phyloP scores from a whole-genome alignment of 164 flowering plant genomes.

The Vitis riparia region DNA sequence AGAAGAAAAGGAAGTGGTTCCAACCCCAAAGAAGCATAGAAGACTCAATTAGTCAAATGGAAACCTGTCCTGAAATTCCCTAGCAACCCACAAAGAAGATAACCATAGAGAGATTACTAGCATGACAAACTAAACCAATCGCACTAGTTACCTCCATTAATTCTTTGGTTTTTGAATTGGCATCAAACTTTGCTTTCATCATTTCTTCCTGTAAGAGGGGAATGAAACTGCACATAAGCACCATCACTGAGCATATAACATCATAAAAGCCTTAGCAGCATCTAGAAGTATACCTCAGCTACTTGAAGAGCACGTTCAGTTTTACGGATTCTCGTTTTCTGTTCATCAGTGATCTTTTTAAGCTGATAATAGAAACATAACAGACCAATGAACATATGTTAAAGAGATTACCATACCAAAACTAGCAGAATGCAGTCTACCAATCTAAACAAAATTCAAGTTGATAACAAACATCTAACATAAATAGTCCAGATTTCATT shows the following conservation, averaged over 20 bases:
- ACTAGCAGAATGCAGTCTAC: too few relatives aligned
- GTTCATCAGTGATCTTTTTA: conserved; percentile 65
- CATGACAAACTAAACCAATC: neutral
- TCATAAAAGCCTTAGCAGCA: neutral
- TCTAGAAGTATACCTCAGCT: conserved; percentile 63
- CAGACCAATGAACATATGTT: neutral
- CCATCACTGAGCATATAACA: neutral
- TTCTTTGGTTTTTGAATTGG: conserved; percentile 57
- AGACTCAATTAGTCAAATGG: neutral
- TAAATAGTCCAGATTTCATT: too few relatives aligned
- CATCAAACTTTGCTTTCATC: conserved; percentile 70
- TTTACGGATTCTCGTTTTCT: conserved; percentile 64
- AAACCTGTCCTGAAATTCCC: neutral
- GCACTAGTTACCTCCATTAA: conserved; percentile 51
- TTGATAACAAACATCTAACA: too few relatives aligned
- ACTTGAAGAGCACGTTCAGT: conserved; percentile 84
- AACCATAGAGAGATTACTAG: neutral
- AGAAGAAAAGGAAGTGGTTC: too few relatives aligned
- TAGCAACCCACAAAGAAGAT: neutral
- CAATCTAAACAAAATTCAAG: neutral
- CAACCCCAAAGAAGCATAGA: neutral
- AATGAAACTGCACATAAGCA: neutral
- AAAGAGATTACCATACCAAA: neutral
- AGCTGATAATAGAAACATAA: conserved; percentile 44
- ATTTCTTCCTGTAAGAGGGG: conserved; percentile 61